These are phyloP conservation scores for Trametes pubescens DNA, from an alignment of 1,284 basidiomycete species.

Conservation along the genomic window DNA sequence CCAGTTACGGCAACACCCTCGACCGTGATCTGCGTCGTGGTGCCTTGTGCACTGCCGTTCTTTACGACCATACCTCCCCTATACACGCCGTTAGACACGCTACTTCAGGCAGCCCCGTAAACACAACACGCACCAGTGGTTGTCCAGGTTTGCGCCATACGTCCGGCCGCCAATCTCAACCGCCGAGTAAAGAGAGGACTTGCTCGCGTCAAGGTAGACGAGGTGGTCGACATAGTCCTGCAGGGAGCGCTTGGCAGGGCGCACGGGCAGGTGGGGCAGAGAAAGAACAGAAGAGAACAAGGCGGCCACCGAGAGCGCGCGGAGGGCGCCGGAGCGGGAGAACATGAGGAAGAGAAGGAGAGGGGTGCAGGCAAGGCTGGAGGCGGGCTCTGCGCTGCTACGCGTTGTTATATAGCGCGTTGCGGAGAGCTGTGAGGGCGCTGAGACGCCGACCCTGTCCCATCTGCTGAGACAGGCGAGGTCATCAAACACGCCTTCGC, in stretches of 20 bases:
- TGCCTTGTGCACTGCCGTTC: conserved; percentile 16
- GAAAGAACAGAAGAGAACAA: conserved; percentile 27
- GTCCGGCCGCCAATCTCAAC: conserved; percentile 22
- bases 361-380: conserved; percentile 29
- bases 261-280: conserved; percentile 17
- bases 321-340: conserved; percentile 29
- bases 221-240: conserved; percentile 28
- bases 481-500: conserved; percentile 13
- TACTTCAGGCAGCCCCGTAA: neutral
- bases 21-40: conserved; percentile 18
- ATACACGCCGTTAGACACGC: conserved; percentile 1
- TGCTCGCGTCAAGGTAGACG: conserved; percentile 27
- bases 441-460: conserved; percentile 12
- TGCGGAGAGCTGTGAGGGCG: conserved; percentile 20
- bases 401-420: conserved; percentile 22
- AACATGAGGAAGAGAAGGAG: conserved; percentile 28
- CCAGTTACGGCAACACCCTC: conserved; percentile 21
- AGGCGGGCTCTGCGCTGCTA: neutral
- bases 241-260: conserved; percentile 19
- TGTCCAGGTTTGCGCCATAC: conserved; percentile 27
- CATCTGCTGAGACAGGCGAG: conserved; percentile 4
- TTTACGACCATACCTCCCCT: conserved; percentile 27
- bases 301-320: conserved; percentile 28
- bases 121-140: conserved; percentile 24
- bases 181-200: conserved; percentile 27